Base-by-base conservation (phyloP, 2,329 filamentous ascomycete species). In the Fusarium napiforme region DNA sequence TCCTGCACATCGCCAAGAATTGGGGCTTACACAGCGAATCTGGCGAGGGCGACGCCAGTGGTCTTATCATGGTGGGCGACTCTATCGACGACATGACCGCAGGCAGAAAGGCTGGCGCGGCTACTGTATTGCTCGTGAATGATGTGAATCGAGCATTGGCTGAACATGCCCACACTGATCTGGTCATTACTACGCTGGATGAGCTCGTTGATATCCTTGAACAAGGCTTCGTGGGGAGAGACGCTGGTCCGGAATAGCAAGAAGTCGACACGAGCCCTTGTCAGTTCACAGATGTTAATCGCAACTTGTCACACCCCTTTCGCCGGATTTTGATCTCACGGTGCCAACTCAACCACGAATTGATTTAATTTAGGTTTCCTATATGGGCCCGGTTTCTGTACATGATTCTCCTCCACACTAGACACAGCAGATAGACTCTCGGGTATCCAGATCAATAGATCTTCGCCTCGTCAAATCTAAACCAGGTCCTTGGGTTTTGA, bases 31-130 rank as follows among this genome's bases (percentile, higher is more conserved):
- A 74, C 39, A 71, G 72, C 34, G 70, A 75, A n/a, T 59, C 66
- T 16, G 79, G 79, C 16, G 62, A 70, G 49, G 78, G 79, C 3
- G 85, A 87, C 69, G 88, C 85, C 5, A 86, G 83, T 46, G 81
- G 80, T 10, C 77, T 90, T 46, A 89, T 91, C 75, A 92, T 92
- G 90, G 90, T 91, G 28, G 93, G 93, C 8, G 93, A 96, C 79
- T 95, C 92, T 21, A 90, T 97, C 62, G 96, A 98, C 81, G 96
- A 99, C 80, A 97, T 98, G 90, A 93, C 92, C 12, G 94, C 96
- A 2, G 96, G 96, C 0, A 89, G 92, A 67, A 87, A 86, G 59
- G 96, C 96, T 0, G 96, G 96, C 2, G 94, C 95, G 3, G 93
- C 94, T 39, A 98, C 96, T 0, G 95, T 98, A n/a, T 80, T 98